Base-by-base conservation (phyloP, 2,329 filamentous ascomycete genomes). In the Venturia oleaginea region DNA sequence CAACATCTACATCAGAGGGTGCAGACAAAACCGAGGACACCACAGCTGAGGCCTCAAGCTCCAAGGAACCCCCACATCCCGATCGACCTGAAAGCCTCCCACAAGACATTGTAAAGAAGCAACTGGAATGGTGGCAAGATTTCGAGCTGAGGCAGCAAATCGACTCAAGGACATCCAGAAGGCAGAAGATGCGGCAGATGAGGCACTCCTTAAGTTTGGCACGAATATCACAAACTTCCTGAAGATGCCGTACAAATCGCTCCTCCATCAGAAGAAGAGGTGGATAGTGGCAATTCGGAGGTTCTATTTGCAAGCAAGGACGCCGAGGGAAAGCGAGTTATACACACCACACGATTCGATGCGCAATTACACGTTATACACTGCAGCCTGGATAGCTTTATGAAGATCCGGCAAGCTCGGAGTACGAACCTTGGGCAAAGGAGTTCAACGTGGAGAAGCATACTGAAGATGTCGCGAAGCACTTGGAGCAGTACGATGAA, bases 361-460 rank as follows among this genome's bases (percentile, higher is more conserved):
- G 94, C 94, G 0, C 94, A 97, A 76, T 80, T 99, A 67, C 93
- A 99, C 73, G 92, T 96, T 40, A 92, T 99, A 66, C 94, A 99
- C 75, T 92, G 91, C 4, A 89, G 86, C 24, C 76, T 87, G 46
- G 89, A 94, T 67, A 90, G 71, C 70, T 96, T 97, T 76, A 84
- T 85, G 64, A 89, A 89, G 92, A 97, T 71, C 91, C 92, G 0
- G 82, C 84, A 8, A 87, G 87, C 60, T 81, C 84, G 17, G 87
- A 95, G 74, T 97, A 88, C 79, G 82, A 85, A 11, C 75, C 79
- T 4, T 97, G 92, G 86, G 82, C 83, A 64, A 80, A 84, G 67
- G 81, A 80, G 0, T 97, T 97, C 72, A 85, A 93, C 69, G 85
- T 90, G 17, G 92, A 93, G 63, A 83, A 83, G 72, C 93, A 92